A percentile compares a stretch with the other conserved stretches of the same genome.
phyloP scores from a whole-genome alignment of 176 grass and related monocot genomes.

The Pontederia paniculata region DNA sequence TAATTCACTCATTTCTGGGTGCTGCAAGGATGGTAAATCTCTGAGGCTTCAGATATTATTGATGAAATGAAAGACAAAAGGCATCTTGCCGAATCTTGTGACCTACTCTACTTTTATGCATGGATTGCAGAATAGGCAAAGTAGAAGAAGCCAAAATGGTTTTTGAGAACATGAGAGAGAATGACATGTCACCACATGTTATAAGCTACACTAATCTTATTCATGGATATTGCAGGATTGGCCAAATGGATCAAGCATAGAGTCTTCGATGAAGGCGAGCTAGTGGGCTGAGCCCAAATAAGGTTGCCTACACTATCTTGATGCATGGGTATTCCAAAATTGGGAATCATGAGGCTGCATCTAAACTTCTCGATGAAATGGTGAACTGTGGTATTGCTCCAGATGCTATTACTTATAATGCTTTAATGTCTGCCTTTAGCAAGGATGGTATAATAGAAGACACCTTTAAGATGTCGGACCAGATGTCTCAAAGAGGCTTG shows the following conservation, averaged over 20 bases:
- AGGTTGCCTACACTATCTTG: slow-evolving; percentile 64
- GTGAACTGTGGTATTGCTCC: slow-evolving; percentile 47
- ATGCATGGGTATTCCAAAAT: slow-evolving; percentile 72
- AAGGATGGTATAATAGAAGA: slow-evolving; percentile 38
- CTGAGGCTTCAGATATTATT: slow-evolving; percentile 49
- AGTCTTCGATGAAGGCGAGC: slow-evolving; percentile 49
- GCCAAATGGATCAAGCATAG: slow-evolving; percentile 68
- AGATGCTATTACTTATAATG: slow-evolving; percentile 57
- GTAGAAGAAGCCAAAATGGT: slow-evolving; percentile 60
- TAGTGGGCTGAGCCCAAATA: slow-evolving; percentile 59
- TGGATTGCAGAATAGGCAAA: slow-evolving; percentile 52
- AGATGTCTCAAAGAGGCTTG: slow-evolving; percentile 32
- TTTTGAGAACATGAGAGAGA: slow-evolving; percentile 36
- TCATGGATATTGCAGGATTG: slow-evolving; percentile 57
- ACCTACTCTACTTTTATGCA: slow-evolving; percentile 69
- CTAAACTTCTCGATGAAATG: slow-evolving; percentile 72
- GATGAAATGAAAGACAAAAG: slow-evolving; percentile 60
- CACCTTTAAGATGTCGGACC: slow-evolving; percentile 27
- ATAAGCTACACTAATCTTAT: slow-evolving; percentile 72
- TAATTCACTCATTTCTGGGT: slow-evolving; percentile 80
- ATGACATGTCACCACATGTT: slow-evolving; percentile 42
- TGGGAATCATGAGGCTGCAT: slow-evolving; percentile 46
- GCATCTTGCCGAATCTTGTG: slow-evolving; percentile 46
- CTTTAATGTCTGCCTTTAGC: slow-evolving; percentile 39
- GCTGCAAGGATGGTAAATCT: slow-evolving; percentile 58